phyloP scores from a whole-genome alignment of 208 protist species.

The Trypanosoma rangeli region DNA sequence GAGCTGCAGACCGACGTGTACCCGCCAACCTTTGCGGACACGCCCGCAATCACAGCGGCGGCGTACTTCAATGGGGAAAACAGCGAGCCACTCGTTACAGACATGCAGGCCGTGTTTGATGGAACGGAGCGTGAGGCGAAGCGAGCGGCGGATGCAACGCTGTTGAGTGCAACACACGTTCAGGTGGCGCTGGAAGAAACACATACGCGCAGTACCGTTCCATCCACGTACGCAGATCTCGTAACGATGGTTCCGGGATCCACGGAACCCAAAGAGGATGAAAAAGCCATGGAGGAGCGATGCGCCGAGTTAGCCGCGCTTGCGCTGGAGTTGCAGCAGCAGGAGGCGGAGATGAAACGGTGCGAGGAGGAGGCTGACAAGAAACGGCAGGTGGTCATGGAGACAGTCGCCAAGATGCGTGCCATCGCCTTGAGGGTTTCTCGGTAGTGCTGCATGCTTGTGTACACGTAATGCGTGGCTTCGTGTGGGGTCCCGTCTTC shows the following conservation, averaged over 20 bases:
- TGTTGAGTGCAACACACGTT: background rate
- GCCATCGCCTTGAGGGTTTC: background rate
- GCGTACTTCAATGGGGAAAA: conserved; percentile 59
- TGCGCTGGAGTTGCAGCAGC: conserved; percentile 13
- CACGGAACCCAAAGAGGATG: conserved; percentile 7
- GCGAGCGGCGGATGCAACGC: conserved; percentile 16
- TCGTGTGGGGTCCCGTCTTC: too few relatives aligned
- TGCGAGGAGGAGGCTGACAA: conserved; percentile 34
- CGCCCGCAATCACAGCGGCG: conserved; percentile 42
- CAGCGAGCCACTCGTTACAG: conserved; percentile 40
- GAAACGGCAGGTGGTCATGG: conserved; percentile 47
- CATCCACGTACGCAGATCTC: conserved; percentile 9
- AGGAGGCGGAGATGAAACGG: conserved; percentile 30
- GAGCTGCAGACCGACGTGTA: conserved; percentile 84
- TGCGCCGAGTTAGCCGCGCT: conserved; percentile 6
- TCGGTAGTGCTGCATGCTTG: background rate
- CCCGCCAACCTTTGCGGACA: conserved; percentile 68
- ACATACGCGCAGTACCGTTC: background rate
- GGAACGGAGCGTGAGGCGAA: conserved; percentile 12
- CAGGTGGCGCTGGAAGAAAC: conserved; percentile 1
- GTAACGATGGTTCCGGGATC: background rate
- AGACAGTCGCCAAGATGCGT: conserved; percentile 39
- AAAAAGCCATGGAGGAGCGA: background rate
- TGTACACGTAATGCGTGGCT: background rate
- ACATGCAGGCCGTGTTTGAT: conserved; percentile 55